A percentile compares a stretch with the other conserved stretches of the same genome.
phyloP scores from a whole-genome alignment of 805 yeast genomes.

The Wickerhamiella occidentalis region DNA sequence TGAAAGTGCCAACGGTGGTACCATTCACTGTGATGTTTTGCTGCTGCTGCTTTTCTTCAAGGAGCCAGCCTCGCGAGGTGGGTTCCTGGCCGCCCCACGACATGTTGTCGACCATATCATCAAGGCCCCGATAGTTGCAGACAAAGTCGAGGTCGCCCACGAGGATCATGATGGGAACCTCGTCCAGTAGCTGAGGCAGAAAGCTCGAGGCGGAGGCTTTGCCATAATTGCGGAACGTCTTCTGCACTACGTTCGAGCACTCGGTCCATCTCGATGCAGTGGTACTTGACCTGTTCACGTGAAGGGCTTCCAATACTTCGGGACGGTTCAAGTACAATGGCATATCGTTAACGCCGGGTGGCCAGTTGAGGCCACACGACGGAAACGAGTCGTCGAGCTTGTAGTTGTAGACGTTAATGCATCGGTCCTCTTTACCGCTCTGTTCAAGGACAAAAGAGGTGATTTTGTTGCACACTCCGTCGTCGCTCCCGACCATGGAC shows the following conservation, averaged over 20 bases:
- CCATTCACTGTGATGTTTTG: conserved; percentile 25
- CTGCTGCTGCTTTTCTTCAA: conserved; percentile 23
- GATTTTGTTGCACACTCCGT: conserved; percentile 32
- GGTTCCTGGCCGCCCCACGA: conserved; percentile 34
- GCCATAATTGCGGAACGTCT: conserved; percentile 17
- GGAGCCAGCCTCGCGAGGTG: neutral
- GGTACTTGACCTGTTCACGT: conserved; percentile 26
- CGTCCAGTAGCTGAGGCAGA: conserved; percentile 51
- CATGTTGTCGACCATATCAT: conserved; percentile 48
- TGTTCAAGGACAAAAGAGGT: conserved; percentile 27
- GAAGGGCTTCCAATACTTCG: conserved; percentile 40
- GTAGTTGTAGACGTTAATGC: conserved; percentile 77
- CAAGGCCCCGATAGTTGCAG: conserved; percentile 72
- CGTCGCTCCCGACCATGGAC: conserved; percentile 18
- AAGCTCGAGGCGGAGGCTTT: conserved; percentile 52
- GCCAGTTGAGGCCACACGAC: conserved; percentile 90
- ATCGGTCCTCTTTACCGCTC: conserved; percentile 31
- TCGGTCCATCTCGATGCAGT: conserved; percentile 48
- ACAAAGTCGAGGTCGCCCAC: conserved; percentile 83
- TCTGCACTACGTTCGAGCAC: conserved; percentile 53
- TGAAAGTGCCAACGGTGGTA: conserved; percentile 34
- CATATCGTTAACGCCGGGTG: conserved; percentile 43
- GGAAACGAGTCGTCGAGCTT: conserved; percentile 63
- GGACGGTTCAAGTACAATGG: conserved; percentile 38
- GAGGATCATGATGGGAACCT: conserved; percentile 55